Evolutionary conservation across 805 yeast genomes (phyloP), one percentile per base, ranked within the genome.

Genomic region (Tetrapisispora namnaoensis): DNA sequence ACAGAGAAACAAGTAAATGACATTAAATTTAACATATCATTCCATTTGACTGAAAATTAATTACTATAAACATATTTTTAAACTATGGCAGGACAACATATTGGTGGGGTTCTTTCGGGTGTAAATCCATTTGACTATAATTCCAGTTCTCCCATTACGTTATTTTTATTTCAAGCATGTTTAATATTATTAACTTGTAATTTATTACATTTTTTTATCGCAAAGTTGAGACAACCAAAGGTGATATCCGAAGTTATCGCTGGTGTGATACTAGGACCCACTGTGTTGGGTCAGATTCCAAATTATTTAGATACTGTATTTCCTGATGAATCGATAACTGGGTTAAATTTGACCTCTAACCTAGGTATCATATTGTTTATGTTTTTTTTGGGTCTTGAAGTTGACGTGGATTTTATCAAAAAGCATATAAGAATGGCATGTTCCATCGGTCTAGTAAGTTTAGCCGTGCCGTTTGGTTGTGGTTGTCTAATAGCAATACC

Each of bases 181-280:
- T 68, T 82, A 51, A 80, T 86, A 57, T 70, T 84, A 41, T 55
- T 73, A 1, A 57, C 82, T 22, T 80, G 89, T 48, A 83, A 81
- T 49, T 36, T 80, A 11, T 54, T 86, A 9, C 80, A 83, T 59
- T 68, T 71, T 37, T 87, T 89, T 0, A 65, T 86, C 16, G 70
- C 79, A 11, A 74, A 65, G 52, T 61, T 86, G 40, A 79, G 78
- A 55, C 93, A 86, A 61, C 95, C 95, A 0, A 71, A 80, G 50
- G 95, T 86, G 40, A 85, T 86, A 51, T 86, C 90, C 7, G 95
- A 86, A 58, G 93, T 86, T 44, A 71, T 86, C 10, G 73, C 88
- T 0, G 95, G 95, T 28, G 80, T 86, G 44, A 58, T 86, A 1
- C 65, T 86, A 45, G 91, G 93, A 0, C 91, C 91, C 1, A 71